phyloP scores from a whole-genome alignment of 2,329 filamentous ascomycete species.

The Orbilia brochopaga region DNA sequence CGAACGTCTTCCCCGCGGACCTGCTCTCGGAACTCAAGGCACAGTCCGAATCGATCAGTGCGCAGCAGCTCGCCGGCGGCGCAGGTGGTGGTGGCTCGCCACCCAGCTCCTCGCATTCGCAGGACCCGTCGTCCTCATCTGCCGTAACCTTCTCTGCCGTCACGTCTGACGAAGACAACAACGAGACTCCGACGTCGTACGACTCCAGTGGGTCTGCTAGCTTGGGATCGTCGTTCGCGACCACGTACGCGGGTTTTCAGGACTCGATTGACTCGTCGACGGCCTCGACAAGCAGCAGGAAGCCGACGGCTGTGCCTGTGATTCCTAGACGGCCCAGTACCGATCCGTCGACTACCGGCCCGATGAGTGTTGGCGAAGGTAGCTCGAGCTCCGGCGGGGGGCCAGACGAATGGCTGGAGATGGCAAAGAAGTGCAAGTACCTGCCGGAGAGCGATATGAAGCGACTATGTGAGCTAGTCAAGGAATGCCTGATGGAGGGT shows the following conservation, averaged over 20 bases:
- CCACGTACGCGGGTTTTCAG: conserved; percentile 44
- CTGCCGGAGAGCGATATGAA: conserved; percentile 97
- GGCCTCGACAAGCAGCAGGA: conserved; percentile 40
- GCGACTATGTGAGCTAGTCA: conserved; percentile 96
- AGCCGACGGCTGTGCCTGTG: conserved; percentile 37
- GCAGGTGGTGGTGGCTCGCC: conserved; percentile 24
- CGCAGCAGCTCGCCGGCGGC: conserved; percentile 1
- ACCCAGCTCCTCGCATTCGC: not conserved
- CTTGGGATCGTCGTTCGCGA: conserved; percentile 29
- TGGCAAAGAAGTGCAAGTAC: conserved; percentile 96
- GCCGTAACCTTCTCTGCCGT: conserved; percentile 29
- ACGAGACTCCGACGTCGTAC: not conserved
- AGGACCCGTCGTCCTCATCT: not conserved
- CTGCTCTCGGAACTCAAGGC: conserved; percentile 46
- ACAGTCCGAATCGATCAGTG: conserved; percentile 47
- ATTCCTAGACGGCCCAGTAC: conserved; percentile 44
- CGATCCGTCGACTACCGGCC: conserved; percentile 51
- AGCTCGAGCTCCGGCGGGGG: conserved; percentile 84
- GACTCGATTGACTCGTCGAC: conserved; percentile 37
- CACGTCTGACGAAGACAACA: conserved; percentile 37
- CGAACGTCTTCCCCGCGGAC: conserved; percentile 42
- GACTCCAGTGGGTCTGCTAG: conserved; percentile 11
- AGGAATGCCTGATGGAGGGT: conserved; percentile 99
- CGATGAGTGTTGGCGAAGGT: conserved; percentile 64
- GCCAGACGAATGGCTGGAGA: conserved; percentile 93